These are phyloP conservation scores for Chaetoceros tenuissimus DNA, from an alignment of 108 stramenopile species.

Conservation along the genomic window DNA sequence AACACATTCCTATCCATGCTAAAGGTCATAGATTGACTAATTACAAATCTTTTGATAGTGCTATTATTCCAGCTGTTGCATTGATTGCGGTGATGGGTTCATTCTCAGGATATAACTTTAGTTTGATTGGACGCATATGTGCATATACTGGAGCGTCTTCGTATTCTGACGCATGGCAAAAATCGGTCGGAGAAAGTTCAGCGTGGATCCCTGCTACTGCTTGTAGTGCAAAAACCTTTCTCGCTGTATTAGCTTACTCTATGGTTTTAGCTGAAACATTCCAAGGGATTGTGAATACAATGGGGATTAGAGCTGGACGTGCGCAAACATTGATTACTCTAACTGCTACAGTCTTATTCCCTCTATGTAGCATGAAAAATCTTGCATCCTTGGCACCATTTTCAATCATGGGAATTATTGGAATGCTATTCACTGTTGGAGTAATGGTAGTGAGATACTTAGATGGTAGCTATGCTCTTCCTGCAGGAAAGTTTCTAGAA, in stretches of 20 bases:
- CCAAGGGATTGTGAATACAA: slow-evolving; percentile 21
- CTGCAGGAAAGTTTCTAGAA: slow-evolving; percentile 33
- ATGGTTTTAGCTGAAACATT: slow-evolving; percentile 87
- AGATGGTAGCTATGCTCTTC: slow-evolving; percentile 52
- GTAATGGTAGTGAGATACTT: slow-evolving; percentile 66
- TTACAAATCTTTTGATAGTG: too few relatives aligned
- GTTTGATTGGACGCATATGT: slow-evolving; percentile 72
- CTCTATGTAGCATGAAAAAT: slow-evolving; percentile 81
- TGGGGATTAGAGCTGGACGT: slow-evolving; percentile 13
- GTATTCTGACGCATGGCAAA: slow-evolving; percentile 76
- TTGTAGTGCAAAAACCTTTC: slow-evolving; percentile 70
- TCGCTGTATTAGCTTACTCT: slow-evolving; percentile 66
- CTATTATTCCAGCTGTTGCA: slow-evolving; percentile 57
- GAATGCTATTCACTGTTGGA: slow-evolving; percentile 72
- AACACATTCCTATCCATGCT: too few relatives aligned
- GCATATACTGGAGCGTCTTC: slow-evolving; percentile 44
- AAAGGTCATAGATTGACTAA: too few relatives aligned
- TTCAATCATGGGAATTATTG: slow-evolving; percentile 75
- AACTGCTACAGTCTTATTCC: slow-evolving; percentile 63
- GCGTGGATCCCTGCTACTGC: slow-evolving; percentile 74
- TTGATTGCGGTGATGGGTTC: slow-evolving; percentile 65
- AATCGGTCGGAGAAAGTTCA: slow-evolving; percentile 34
- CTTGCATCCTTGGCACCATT: slow-evolving; percentile 76
- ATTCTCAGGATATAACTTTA: slow-evolving; percentile 81
- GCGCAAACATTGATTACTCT: slow-evolving; percentile 39